These are phyloP conservation scores for Silene noctiflora DNA, from an alignment of 179 eudicot species.

Conservation along the genomic window DNA sequence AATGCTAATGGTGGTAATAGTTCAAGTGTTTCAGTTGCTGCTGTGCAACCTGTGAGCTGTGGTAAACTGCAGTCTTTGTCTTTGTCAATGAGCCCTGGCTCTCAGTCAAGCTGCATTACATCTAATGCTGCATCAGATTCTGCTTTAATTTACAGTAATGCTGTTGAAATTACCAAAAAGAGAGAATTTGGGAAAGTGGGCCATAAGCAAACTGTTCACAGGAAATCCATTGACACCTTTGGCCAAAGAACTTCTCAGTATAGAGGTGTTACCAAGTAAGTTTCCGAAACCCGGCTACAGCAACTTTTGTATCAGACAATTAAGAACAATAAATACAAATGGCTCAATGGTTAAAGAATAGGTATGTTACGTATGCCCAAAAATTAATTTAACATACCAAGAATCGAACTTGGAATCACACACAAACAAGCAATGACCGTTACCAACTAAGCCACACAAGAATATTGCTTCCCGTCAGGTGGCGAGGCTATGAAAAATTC, in stretches of 20 bases:
- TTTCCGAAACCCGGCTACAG: neutral
- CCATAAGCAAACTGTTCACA: conserved; percentile 47
- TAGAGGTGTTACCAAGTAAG: conserved; percentile 75
- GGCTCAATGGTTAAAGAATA: no score
- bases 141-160: conserved; percentile 23
- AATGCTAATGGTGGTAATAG: neutral
- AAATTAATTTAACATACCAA: no score
- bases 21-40: neutral
- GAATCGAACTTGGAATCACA: no score
- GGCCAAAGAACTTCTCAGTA: conserved; percentile 80
- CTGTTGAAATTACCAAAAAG: conserved; percentile 38
- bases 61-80: conserved; percentile 53
- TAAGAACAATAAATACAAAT: no score
- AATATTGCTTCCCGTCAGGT: no score
- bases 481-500: no score
- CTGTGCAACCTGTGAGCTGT: conserved; percentile 20
- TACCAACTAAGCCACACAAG: no score
- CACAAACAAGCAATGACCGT: no score
- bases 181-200: conserved; percentile 42
- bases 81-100: conserved; percentile 81
- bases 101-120: conserved; percentile 77
- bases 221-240: conserved; percentile 75
- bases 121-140: conserved; percentile 31
- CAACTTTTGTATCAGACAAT: no score
- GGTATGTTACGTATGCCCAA: no score